phyloP scores from a whole-genome alignment of 805 yeast species.

The Sporopachydermia quercuum region DNA sequence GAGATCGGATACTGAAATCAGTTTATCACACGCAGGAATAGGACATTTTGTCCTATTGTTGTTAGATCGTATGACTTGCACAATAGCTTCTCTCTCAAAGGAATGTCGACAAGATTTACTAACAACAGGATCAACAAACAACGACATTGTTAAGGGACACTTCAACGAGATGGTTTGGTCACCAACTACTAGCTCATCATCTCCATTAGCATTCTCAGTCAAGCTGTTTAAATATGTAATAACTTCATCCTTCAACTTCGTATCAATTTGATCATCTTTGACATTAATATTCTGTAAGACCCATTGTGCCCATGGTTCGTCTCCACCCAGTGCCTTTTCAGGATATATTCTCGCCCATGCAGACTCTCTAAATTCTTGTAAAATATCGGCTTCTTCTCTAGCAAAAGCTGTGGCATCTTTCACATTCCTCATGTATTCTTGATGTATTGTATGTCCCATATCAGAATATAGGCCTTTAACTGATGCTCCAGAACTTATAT shows the following conservation, averaged over 20 bases:
- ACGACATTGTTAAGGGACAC: slow-evolving; percentile 49
- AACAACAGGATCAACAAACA: slow-evolving; percentile 39
- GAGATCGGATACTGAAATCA: slow-evolving; percentile 22
- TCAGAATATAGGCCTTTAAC: not conserved
- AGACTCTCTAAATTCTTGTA: not conserved
- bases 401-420: not conserved
- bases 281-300: slow-evolving; percentile 2
- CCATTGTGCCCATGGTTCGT: not conserved
- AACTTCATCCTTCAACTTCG: not conserved
- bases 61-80: slow-evolving; percentile 17
- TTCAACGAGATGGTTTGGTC: slow-evolving; percentile 58
- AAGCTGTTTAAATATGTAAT: not conserved
- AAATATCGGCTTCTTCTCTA: not conserved
- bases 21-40: slow-evolving; percentile 31
- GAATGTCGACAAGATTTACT: slow-evolving; percentile 46
- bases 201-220: slow-evolving; percentile 19
- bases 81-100: slow-evolving; percentile 36
- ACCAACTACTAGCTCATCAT: slow-evolving; percentile 47
- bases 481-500: not conserved
- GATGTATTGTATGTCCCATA: not conserved
- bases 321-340: not conserved
- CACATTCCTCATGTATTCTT: not conserved
- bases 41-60: slow-evolving; percentile 32
- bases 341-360: not conserved
- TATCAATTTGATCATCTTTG: slow-evolving; percentile 18